These are phyloP conservation scores for Patellifolia procumbens DNA, from an alignment of 179 eudicot species.

Conservation along the genomic window DNA sequence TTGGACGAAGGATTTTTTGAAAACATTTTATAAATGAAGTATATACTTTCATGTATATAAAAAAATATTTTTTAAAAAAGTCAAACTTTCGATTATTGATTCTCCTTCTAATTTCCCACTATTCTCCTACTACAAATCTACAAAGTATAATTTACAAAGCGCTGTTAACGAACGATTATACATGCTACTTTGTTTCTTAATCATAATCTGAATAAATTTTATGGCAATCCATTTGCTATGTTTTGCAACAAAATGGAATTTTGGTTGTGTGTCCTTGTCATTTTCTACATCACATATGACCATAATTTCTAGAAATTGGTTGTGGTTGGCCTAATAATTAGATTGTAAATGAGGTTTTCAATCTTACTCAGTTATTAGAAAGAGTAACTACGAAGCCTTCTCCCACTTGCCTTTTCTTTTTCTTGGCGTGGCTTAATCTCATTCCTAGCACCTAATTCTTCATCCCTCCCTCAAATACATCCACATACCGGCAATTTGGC, in stretches of 20 bases:
- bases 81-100: no score
- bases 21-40: no score
- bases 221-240: background rate
- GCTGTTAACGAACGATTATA: no score
- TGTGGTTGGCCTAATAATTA: background rate
- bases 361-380: background rate
- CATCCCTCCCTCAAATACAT: background rate
- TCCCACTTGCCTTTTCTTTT: background rate
- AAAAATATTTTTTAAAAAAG: no score
- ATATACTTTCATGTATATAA: no score
- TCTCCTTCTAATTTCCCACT: no score
- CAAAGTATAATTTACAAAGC: no score
- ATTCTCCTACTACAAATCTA: no score
- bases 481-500: no score
- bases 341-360: background rate
- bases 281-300: background rate
- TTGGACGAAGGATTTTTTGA: no score
- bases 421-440: background rate
- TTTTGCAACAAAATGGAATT: background rate
- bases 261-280: conserved; percentile 6
- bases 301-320: background rate
- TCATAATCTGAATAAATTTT: background rate
- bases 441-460: background rate
- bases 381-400: background rate
- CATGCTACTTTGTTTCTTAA: background rate